Evolutionary conservation across 208 protist genomes (phyloP), one percentile per base, ranked within the genome.

Genomic region (Acanthamoeba culbertsoni): DNA sequence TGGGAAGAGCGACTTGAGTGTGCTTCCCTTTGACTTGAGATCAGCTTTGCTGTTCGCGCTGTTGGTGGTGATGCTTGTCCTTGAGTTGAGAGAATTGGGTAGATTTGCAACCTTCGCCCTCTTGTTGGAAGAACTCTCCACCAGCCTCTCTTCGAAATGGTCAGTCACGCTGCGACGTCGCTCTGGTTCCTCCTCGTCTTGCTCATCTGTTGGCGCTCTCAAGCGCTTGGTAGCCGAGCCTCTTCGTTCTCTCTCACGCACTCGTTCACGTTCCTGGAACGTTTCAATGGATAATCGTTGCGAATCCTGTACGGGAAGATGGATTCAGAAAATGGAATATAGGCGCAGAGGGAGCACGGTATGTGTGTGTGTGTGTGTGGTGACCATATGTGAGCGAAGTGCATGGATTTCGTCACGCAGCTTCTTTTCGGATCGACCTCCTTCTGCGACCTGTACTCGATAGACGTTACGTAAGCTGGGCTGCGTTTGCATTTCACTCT

Each of bases 1-100:
- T 43, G 71, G 71, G 45, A 82, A 82, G n/a, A 82, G 71, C n/a
- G 71, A 82, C 71, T 82, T 82, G 43, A 82, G 71, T n/a, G 71
- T 82, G 71, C 71, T 82, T 37, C 71, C 71, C 71, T 82, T 82
- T 3, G 71, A 82, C 71, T 82, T 82, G 71, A 48, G 42, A 23
- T 14, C 37, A 35, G 71, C 42, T 5, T 4, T 73, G 55, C 55
- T 62, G 57, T 28, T 63, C 26, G 26, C 33, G 59, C 59, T 68
- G 28, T 12, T 68, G n/a, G 59, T n/a, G 33, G 63, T 43, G 14
- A 37, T 43, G 63, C 5, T 46, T 46, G 65, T n/a, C 37, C 18
- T 75, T 43, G 68, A 77, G 68, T 16, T 77, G 62, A 28, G 31
- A 10, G n/a, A 7, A 6, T 26, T 68, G 59, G 8, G 59, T 10